Evolutionary conservation across 2,329 filamentous ascomycete genomes (phyloP).

Genomic region (Diplodia mutila): DNA sequence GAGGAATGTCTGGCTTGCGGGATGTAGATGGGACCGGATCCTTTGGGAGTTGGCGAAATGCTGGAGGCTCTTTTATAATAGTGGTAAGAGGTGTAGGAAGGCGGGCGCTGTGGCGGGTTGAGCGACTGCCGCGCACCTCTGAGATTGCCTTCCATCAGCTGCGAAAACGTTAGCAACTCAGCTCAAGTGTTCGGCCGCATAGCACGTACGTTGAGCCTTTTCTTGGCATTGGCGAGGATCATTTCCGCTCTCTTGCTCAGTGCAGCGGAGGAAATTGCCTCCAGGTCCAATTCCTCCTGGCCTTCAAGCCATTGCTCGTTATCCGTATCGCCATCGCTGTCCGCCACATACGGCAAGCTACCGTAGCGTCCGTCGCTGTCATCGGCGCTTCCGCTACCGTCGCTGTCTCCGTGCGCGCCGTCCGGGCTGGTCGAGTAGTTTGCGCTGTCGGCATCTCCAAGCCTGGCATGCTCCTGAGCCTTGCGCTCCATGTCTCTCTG

Average conservation of each 20-base stretch:
- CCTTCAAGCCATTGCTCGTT: slow-evolving; percentile 42
- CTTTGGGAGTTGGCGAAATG: slow-evolving; percentile 40
- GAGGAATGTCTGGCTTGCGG: slow-evolving; percentile 18
- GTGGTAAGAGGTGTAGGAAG: slow-evolving; percentile 43
- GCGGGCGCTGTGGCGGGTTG: slow-evolving; percentile 52
- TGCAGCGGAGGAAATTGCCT: slow-evolving; percentile 71
- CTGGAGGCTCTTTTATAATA: slow-evolving; percentile 40
- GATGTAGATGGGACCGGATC: slow-evolving; percentile 26
- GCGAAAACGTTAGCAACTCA: slow-evolving; percentile 34
- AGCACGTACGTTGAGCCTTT: slow-evolving; percentile 74
- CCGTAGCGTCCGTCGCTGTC: slow-evolving; percentile 36
- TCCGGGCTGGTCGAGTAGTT: slow-evolving; percentile 11
- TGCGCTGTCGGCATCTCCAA: background rate
- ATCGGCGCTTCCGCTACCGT: slow-evolving; percentile 31
- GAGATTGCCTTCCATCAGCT: slow-evolving; percentile 95
- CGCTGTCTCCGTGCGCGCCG: slow-evolving; percentile 9
- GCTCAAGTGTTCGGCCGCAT: background rate
- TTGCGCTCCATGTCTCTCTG: slow-evolving; percentile 20
- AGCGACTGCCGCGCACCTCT: slow-evolving; percentile 75
- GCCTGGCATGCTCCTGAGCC: background rate
- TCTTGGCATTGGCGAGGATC: slow-evolving; percentile 91
- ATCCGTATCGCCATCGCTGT: slow-evolving; percentile 42
- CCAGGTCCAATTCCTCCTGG: slow-evolving; percentile 54
- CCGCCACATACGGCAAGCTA: slow-evolving; percentile 33
- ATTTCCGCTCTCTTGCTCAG: slow-evolving; percentile 83